phyloP scores from a whole-genome alignment of 306 rosid species.

The Boehmeria nivea region DNA sequence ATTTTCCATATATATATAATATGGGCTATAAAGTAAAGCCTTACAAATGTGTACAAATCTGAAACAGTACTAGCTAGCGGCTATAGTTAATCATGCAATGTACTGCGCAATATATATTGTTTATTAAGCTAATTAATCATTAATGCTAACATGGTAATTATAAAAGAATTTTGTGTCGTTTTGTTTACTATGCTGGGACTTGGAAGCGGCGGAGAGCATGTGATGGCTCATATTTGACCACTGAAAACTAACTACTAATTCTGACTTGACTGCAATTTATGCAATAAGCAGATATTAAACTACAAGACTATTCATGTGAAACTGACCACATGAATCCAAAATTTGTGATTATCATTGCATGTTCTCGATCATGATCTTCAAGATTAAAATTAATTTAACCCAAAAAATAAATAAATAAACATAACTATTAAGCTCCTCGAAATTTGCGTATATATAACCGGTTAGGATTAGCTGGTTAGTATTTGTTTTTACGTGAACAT shows the following conservation, averaged over 20 bases:
- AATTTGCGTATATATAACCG: slow-evolving; percentile 5
- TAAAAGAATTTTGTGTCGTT: slow-evolving; percentile 3
- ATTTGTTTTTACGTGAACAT: slow-evolving; percentile 10
- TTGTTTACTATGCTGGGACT: slow-evolving; percentile 22
- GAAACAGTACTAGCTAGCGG: too few species aligned
- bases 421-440: background rate
- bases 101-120: too few species aligned
- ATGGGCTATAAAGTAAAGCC: too few species aligned
- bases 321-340: slow-evolving; percentile 37
- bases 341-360: slow-evolving; percentile 17
- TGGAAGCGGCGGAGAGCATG: slow-evolving; percentile 36
- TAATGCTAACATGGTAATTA: too few species aligned
- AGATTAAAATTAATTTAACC: background rate
- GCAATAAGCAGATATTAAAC: slow-evolving; percentile 25
- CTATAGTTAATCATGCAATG: too few species aligned
- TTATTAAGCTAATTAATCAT: too few species aligned
- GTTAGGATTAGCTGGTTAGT: slow-evolving; percentile 12
- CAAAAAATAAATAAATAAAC: too few species aligned
- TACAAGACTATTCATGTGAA: slow-evolving; percentile 26
- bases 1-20: too few species aligned
- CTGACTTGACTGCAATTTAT: slow-evolving; percentile 23
- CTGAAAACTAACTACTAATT: background rate
- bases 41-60: too few species aligned
- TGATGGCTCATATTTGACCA: slow-evolving; percentile 29
- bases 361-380: slow-evolving; percentile 13